A percentile compares a stretch with the other conserved stretches of the same genome.
phyloP scores from a whole-genome alignment of 768 basidiomycete species.

The Candolleomyces aberdarensis region DNA sequence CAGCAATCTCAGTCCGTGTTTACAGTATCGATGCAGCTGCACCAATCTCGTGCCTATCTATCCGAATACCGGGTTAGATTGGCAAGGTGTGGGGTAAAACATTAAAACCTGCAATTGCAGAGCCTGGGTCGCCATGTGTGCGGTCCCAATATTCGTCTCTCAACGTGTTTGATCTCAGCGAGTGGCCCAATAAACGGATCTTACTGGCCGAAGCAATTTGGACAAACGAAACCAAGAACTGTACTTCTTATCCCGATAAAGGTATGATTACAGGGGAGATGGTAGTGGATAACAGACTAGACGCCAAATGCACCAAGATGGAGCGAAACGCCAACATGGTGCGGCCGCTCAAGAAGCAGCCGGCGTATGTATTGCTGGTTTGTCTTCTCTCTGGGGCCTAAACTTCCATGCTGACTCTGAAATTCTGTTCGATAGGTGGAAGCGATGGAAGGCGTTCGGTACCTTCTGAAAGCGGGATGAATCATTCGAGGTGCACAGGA shows the following conservation, averaged over 20 bases:
- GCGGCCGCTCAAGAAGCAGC: background rate
- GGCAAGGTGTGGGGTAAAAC: too few species aligned
- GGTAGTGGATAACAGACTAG: background rate
- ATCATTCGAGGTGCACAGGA: background rate
- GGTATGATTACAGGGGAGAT: constrained; percentile 4
- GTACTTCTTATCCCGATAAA: constrained; percentile 1
- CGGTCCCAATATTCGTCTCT: background rate
- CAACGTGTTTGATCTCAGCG: background rate
- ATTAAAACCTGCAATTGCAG: background rate
- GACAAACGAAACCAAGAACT: background rate
- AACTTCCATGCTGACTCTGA: background rate
- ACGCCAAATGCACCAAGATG: background rate
- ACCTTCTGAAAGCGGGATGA: too few species aligned
- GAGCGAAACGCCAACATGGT: too few species aligned
- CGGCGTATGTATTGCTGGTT: background rate
- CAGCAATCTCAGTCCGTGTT: too few species aligned
- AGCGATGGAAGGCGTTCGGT: too few species aligned
- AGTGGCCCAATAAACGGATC: background rate
- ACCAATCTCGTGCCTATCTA: too few species aligned
- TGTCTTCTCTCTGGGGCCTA: background rate
- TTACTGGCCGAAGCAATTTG: background rate
- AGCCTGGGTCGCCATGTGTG: background rate
- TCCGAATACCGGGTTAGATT: too few species aligned
- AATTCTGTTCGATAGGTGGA: background rate
- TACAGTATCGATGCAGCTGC: too few species aligned